These are phyloP conservation scores for Casaregolazyma lundiana DNA, from an alignment of 1,139 yeast genomes.

Conservation along the genomic window DNA sequence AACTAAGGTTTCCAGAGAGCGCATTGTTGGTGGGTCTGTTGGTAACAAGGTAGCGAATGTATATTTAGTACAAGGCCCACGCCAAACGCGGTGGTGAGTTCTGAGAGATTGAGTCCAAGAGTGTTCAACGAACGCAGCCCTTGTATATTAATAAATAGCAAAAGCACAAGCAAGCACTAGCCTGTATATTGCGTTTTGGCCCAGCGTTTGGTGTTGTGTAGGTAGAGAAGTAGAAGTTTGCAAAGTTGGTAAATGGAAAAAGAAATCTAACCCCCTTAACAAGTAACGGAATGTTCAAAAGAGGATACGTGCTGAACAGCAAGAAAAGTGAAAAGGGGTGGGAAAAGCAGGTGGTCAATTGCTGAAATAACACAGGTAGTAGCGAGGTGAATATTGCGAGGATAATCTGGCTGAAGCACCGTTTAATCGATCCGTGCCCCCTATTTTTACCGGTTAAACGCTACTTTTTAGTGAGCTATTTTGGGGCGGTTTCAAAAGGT, in stretches of 20 bases:
- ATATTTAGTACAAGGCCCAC: neutral
- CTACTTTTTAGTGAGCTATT: no score
- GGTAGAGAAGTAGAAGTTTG: neutral
- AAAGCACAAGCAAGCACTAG: neutral
- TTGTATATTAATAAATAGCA: neutral
- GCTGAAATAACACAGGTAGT: no score
- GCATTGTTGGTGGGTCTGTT: neutral
- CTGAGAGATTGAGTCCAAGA: neutral
- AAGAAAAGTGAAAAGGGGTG: neutral
- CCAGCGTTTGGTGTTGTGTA: neutral
- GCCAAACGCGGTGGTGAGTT: neutral
- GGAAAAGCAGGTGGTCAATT: no score
- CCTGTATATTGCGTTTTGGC: no score
- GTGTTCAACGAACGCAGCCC: no score
- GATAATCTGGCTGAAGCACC: no score
- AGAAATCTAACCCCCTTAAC: neutral
- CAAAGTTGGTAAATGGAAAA: neutral
- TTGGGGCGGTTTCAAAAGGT: no score
- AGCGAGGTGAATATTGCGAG: no score
- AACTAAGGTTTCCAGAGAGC: neutral
- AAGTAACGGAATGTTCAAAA: constrained; percentile 2
- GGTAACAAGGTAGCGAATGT: no score
- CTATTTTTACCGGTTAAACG: no score
- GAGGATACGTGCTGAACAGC: neutral
- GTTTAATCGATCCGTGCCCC: no score